These are phyloP conservation scores for Heritiera littoralis DNA, from an alignment of 345 rosid genomes.

Conservation along the genomic window DNA sequence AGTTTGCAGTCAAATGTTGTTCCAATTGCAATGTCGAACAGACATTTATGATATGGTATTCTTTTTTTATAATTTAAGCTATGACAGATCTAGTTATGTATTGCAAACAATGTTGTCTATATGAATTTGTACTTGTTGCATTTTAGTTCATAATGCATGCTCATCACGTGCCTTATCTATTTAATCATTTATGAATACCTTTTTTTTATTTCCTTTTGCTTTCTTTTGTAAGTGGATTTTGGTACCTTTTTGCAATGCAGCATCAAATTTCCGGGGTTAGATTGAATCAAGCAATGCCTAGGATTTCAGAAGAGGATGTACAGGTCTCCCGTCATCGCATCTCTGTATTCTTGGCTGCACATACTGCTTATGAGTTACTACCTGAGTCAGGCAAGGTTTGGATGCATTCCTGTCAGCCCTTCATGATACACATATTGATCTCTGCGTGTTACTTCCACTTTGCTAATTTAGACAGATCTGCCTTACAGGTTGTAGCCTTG, in stretches of 20 bases:
- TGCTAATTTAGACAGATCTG: conserved; percentile 30
- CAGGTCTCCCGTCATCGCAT: conserved; percentile 48
- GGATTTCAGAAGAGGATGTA: conserved; percentile 44
- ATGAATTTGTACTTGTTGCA: conserved; percentile 9
- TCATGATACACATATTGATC: background rate
- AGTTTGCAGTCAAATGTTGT: conserved; percentile 1
- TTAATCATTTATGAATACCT: background rate
- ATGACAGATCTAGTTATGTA: background rate
- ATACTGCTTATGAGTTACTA: conserved; percentile 67
- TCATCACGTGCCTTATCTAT: background rate
- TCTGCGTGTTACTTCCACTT: background rate
- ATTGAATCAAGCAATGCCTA: conserved; percentile 33
- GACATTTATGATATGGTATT: background rate
- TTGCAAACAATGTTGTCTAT: background rate
- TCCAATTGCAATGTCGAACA: background rate
- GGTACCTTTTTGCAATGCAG: conserved; percentile 31
- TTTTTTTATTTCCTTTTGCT: background rate
- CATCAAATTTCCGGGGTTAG: conserved; percentile 39
- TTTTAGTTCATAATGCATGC: conserved; percentile 2
- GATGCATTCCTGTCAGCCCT: conserved; percentile 29
- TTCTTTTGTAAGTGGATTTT: background rate
- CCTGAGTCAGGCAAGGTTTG: conserved; percentile 92
- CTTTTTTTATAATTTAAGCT: background rate
- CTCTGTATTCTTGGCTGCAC: conserved; percentile 54
- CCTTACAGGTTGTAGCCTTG: conserved; percentile 56